These are phyloP conservation scores for Ophiostoma sp. DNA, from an alignment of 2,329 filamentous ascomycete genomes.

Conservation along the genomic window DNA sequence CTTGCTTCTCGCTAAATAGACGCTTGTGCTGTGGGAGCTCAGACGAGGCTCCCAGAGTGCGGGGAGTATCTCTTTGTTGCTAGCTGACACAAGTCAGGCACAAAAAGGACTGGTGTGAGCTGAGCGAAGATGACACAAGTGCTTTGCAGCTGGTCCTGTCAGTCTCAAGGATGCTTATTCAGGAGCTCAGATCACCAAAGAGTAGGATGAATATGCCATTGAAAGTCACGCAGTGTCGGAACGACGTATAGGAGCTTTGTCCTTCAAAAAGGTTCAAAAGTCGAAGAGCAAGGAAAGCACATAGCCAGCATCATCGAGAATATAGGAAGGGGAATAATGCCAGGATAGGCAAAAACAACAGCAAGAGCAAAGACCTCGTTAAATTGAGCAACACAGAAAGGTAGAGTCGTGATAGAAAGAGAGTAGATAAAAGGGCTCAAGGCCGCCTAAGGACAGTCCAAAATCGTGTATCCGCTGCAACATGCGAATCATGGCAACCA, in stretches of 20 bases:
- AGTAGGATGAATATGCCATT: background rate
- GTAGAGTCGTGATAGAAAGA: background rate
- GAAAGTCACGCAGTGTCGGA: background rate
- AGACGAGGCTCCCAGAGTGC: background rate
- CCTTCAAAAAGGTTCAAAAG: background rate
- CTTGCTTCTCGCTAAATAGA: background rate
- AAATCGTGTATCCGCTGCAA: slow-evolving; percentile 22
- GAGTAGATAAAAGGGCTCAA: slow-evolving; percentile 7
- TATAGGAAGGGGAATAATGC: background rate
- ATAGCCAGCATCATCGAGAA: background rate
- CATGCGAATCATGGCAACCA: slow-evolving; percentile 22
- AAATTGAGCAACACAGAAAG: slow-evolving; percentile 2
- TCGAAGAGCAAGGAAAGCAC: background rate
- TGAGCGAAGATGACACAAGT: background rate
- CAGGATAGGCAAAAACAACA: background rate
- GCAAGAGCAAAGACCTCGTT: background rate
- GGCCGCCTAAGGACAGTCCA: slow-evolving; percentile 15
- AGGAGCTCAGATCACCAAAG: background rate
- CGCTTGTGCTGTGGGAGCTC: background rate
- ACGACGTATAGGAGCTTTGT: background rate
- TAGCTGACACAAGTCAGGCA: background rate
- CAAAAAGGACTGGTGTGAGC: slow-evolving; percentile 6
- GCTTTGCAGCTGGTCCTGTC: background rate
- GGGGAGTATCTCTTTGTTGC: slow-evolving; percentile 9
- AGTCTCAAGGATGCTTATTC: background rate